Conservation (phyloP, 106 monocot genomes). For the Dendrobium chrysotoxum region DNA sequence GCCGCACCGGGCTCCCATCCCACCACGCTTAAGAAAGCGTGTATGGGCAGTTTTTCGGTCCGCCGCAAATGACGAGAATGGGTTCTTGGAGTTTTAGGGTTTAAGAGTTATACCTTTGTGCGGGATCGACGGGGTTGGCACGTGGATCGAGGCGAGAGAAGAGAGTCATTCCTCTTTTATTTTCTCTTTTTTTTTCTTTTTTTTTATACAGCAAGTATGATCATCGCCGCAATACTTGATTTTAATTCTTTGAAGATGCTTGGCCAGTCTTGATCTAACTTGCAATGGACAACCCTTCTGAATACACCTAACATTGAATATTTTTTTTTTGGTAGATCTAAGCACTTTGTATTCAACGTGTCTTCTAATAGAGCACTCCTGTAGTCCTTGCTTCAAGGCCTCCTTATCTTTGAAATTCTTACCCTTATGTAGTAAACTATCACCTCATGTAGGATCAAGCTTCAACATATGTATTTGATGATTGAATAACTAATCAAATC, state of each 20-base stretch:
- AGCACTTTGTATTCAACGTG: constrained; percentile 1
- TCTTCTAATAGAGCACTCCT: constrained; percentile 6
- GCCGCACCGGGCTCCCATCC: no score
- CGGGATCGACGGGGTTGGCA: no score
- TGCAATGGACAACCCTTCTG: constrained; percentile 6
- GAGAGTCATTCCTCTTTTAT: no score
- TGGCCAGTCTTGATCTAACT: not conserved
- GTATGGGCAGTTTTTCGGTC: no score
- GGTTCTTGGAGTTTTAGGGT: no score
- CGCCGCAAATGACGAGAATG: no score
- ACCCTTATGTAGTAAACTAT: not conserved
- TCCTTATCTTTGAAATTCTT: constrained; percentile 7
- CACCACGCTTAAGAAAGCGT: no score
- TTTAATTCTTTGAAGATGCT: constrained; percentile 4
- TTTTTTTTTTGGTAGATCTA: not conserved
- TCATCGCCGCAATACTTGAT: not conserved
- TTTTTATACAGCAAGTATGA: not conserved
- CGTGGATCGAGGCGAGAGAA: no score
- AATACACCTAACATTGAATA: constrained; percentile 1
- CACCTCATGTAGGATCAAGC: not conserved
- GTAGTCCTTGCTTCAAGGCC: constrained; percentile 3
- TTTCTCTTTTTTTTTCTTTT: no score
- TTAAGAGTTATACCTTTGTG: no score
- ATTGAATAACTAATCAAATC: constrained; percentile 1
- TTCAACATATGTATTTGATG: not conserved